Evolutionary conservation across 2,329 filamentous ascomycete species (phyloP).

Genomic region (Diaporthe sp.): DNA sequence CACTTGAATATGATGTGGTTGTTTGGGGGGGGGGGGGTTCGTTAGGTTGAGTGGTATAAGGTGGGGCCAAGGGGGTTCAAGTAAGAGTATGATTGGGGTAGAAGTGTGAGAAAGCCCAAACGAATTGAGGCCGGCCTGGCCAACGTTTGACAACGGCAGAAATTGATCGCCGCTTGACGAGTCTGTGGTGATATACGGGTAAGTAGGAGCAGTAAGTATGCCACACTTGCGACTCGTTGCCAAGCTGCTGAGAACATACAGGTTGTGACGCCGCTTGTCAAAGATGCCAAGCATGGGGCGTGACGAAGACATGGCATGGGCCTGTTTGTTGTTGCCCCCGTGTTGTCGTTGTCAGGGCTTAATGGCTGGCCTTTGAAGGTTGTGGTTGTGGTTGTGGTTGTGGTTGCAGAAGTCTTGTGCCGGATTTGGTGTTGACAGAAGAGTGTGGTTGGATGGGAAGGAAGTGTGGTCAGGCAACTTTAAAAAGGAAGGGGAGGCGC

Average conservation of each 20-base stretch:
- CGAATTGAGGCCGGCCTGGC: not conserved
- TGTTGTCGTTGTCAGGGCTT: not conserved
- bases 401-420: not conserved
- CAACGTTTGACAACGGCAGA: not conserved
- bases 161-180: not conserved
- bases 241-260: not conserved
- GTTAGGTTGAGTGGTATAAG: not conserved
- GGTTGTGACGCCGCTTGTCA: not conserved
- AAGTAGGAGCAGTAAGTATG: not conserved
- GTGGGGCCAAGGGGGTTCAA: not conserved
- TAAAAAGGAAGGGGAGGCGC: not conserved
- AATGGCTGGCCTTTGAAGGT: not conserved
- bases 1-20: not conserved
- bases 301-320: not conserved
- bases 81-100: not conserved
- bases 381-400: not conserved
- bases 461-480: not conserved
- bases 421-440: conserved; percentile 7
- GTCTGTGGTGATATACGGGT: not conserved
- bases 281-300: not conserved
- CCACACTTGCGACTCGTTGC: conserved; percentile 1
- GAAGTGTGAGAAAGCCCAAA: not conserved
- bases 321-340: not conserved
- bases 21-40: not conserved
- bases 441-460: not conserved